Base-by-base conservation (phyloP, 2,329 filamentous ascomycete genomes). In the Fusarium musae region DNA sequence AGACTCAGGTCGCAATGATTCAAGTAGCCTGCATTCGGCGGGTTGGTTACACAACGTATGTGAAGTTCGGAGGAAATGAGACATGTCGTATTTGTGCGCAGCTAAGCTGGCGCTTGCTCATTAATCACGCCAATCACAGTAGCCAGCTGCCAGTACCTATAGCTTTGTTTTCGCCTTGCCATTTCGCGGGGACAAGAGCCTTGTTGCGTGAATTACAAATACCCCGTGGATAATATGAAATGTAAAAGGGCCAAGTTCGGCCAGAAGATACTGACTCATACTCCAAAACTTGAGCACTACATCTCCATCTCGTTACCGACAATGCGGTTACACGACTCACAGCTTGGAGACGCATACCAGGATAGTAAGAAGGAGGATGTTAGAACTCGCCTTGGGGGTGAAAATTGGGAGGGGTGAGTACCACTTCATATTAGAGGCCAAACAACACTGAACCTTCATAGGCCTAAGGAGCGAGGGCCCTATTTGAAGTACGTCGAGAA, bases 351-450 rank as follows among this genome's bases (percentile, higher is more conserved):
- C 1, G 37, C 47, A 4, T 54, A 60, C 37, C 46, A 60, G 9
- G 47, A 60, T 12, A 16, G 23, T 0, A 60, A 28, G 19, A 39
- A 40, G 21, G 2, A 43, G 0, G 23, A 23, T 0, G 7, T 54
- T 9, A 32, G 30, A 28, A 5, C 0, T 15, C 3, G 8, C 9
- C 36, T 39, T 28, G n/a, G 17, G 2, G 3, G 10, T 4, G 28
- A 37, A 4, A n/a, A 40, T 21, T 54, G 50, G 28, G 1, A 13
- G 3, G 34, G 19, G 36, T 21, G 2, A 16, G n/a, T 28, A 9
- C 2, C 16, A 10, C 19, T 3, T 34, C 2, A 3, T 9, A 2
- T 9, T 0, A 10, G 4, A 21, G 0, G 0, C n/a, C 6, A 34
- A 23, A 8, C n/a, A n/a, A 3, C 1, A 17, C 21, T 60, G 21